Evolutionary conservation across 768 basidiomycete genomes (phyloP).

Genomic region (Mrakia hoshinonis): DNA sequence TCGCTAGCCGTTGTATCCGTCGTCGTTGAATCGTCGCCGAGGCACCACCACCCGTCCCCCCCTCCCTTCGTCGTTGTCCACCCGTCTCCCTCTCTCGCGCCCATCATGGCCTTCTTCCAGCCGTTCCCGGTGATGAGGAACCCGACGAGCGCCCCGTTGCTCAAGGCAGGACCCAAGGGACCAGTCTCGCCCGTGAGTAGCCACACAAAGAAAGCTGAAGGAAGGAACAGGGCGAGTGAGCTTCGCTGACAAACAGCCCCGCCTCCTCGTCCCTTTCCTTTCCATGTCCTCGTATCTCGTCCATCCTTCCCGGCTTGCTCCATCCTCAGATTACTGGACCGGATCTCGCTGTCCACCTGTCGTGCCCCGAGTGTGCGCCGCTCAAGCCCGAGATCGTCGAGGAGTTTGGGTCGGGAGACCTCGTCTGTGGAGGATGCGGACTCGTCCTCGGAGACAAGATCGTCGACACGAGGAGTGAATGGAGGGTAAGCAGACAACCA

Average conservation of each 20-base stretch:
- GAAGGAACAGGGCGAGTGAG: neutral
- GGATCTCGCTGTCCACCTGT: slow-evolving; percentile 43
- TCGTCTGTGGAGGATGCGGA: slow-evolving; percentile 56
- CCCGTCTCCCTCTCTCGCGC: neutral
- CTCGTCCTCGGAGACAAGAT: slow-evolving; percentile 91
- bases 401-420: slow-evolving; percentile 94
- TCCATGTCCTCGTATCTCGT: neutral
- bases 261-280: neutral
- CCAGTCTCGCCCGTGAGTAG: slow-evolving; percentile 16
- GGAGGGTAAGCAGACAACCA: slow-evolving; percentile 52
- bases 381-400: slow-evolving; percentile 91
- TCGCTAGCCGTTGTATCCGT: neutral
- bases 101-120: slow-evolving; percentile 10
- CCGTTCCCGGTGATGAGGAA: slow-evolving; percentile 14
- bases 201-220: neutral
- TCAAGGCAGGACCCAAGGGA: slow-evolving; percentile 17
- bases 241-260: neutral
- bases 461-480: slow-evolving; percentile 97
- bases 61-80: neutral
- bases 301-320: neutral
- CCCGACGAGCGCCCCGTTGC: neutral
- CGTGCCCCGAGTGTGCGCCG: slow-evolving; percentile 91
- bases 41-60: neutral
- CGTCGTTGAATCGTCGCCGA: neutral
- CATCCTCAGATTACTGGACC: slow-evolving; percentile 32